phyloP scores from a whole-genome alignment of 352 stramenopile species.

The Phytopythium delawarense region DNA sequence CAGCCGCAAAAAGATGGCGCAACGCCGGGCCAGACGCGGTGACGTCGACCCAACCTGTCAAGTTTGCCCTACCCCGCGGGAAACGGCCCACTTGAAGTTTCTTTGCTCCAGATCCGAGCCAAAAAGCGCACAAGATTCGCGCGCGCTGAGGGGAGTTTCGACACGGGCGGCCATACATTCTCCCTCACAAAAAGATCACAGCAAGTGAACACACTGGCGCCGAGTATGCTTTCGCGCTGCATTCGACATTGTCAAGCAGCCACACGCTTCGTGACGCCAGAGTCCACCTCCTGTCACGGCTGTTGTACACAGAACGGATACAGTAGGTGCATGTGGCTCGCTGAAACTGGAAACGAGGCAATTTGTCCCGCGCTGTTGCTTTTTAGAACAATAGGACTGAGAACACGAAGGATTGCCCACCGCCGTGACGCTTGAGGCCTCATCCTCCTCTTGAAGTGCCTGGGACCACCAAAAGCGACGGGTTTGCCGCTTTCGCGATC shows the following conservation, averaged over 20 bases:
- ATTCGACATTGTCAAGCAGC: not conserved
- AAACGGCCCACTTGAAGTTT: conserved; percentile 5
- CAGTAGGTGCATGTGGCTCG: not conserved
- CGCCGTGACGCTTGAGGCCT: not conserved
- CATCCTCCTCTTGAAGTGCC: not conserved
- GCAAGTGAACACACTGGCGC: not conserved
- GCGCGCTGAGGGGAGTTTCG: not conserved
- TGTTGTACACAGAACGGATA: not conserved
- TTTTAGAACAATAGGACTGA: not conserved
- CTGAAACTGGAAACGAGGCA: too few species aligned
- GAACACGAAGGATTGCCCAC: not conserved
- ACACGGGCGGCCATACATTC: not conserved
- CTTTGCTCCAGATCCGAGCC: not conserved
- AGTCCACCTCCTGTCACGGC: conserved; percentile 3
- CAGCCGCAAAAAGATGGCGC: not conserved
- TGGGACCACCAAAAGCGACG: not conserved
- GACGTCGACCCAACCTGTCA: conserved; percentile 5
- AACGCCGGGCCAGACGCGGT: not conserved
- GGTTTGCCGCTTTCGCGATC: not conserved
- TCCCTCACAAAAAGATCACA: not conserved
- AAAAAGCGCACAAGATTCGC: conserved; percentile 1
- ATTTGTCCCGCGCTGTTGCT: not conserved
- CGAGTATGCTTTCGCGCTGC: not conserved
- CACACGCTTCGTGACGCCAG: not conserved
- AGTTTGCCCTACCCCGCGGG: conserved; percentile 2